Base-by-base conservation (phyloP, 768 basidiomycete genomes). In the Rhizopogon vinicolor region DNA sequence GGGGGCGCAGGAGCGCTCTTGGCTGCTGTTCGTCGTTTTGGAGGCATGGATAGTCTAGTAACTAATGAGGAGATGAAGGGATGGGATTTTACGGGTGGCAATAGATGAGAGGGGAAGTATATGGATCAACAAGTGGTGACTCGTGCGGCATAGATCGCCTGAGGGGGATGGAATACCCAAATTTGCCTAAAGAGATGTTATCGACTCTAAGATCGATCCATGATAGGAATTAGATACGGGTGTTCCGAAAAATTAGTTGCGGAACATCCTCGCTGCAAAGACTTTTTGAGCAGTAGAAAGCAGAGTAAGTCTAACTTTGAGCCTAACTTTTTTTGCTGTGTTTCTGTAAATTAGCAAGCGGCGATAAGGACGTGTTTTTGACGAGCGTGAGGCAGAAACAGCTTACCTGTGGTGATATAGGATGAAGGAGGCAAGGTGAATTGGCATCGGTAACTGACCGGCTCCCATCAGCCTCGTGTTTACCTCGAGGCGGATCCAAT, bases 221-320 rank as follows among this genome's bases (percentile, higher is more conserved):
- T 67, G 67, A 68, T 70, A 68, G 68, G 68, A 53, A 70, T 50
- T 52, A 57, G 45, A 62, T 58, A 62, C 67, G 65, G 67, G 52
- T 56, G 42, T 35, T 33, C 51, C 10, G 49, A 19, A 48, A 48
- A 19, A 35, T 35, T 43, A 43, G 42, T 25, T 25, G 10, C 9
- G 19, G 19, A 19, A 43, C 42, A 43, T 43, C 22, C 5, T 43
- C 22, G 35, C 12, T 37, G 3, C 12, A 37, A 33, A 37, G 35
- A 37, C 25, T 13, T 37, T 37, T 37, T 13, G 35, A 5, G 10
- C 13, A 37, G 35, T 37, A 37, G 35, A 33, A 33, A 37, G 35
- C 4, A 37, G 35, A 37, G 13, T 62, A 59, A 41, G 50, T 56
- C 60, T 37, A 29, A 37, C 40, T 18, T 4, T 62, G 60, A 39